phyloP scores from a whole-genome alignment of 768 basidiomycete genomes.

The Kwoniella pini region DNA sequence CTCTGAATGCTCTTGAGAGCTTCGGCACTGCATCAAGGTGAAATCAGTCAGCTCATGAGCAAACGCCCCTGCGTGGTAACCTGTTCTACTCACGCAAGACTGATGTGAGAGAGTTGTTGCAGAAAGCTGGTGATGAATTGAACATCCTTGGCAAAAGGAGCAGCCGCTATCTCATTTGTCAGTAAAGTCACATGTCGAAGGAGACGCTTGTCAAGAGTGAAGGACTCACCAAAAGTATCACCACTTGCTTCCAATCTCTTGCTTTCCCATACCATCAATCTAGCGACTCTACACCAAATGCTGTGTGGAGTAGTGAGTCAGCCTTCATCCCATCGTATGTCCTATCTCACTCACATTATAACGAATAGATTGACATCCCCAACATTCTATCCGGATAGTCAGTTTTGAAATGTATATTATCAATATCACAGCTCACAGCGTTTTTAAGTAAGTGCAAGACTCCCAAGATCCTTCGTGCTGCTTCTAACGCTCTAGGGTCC shows the following conservation, averaged over 20 bases:
- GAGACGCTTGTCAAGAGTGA: background rate
- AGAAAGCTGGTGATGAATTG: conserved; percentile 10
- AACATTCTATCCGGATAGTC: conserved; percentile 3
- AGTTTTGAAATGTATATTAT: background rate
- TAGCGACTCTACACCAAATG: conserved; percentile 16
- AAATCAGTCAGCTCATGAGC: no score
- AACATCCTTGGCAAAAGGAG: conserved; percentile 11
- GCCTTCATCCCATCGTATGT: background rate
- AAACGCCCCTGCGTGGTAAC: no score
- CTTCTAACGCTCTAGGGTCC: conserved; percentile 10
- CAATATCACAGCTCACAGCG: conserved; percentile 9
- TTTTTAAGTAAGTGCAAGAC: conserved; percentile 18
- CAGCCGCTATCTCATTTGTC: no score
- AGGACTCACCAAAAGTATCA: conserved; percentile 11
- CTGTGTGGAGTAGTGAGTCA: background rate
- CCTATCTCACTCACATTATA: conserved; percentile 13
- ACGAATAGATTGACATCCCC: conserved; percentile 25
- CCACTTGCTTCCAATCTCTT: conserved; percentile 13
- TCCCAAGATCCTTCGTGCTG: conserved; percentile 14
- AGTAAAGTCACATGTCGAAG: background rate
- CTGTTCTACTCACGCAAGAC: conserved; percentile 19
- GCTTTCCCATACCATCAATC: conserved; percentile 17
- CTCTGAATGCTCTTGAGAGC: background rate
- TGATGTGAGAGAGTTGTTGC: background rate
- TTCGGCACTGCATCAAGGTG: background rate